A percentile compares a stretch with the other conserved stretches of the same genome.
phyloP scores from a whole-genome alignment of 768 basidiomycete species.

The Paxillus rubicundulus region DNA sequence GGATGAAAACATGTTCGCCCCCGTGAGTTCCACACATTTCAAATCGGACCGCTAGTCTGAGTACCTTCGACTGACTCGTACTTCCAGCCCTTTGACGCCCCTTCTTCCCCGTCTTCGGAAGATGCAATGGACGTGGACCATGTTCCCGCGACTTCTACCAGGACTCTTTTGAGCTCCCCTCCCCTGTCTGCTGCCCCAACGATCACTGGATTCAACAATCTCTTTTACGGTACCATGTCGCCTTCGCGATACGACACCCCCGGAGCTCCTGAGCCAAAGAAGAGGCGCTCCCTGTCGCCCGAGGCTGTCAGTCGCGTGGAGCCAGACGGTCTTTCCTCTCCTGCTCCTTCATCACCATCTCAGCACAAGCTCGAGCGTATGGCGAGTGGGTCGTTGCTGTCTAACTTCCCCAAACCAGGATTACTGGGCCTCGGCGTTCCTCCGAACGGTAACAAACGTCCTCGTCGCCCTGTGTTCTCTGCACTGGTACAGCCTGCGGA shows the following conservation, averaged over 20 bases:
- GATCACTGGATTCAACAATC: constrained; percentile 50
- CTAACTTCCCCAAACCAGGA: constrained; percentile 47
- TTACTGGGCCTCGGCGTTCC: constrained; percentile 57
- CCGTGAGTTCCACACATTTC: constrained; percentile 19
- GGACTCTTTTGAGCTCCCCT: constrained; percentile 33
- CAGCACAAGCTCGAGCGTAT: constrained; percentile 47
- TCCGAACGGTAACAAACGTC: constrained; percentile 52
- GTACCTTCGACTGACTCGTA: constrained; percentile 10
- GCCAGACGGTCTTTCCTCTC: constrained; percentile 46
- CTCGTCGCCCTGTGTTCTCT: constrained; percentile 66
- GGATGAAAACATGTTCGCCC: constrained; percentile 28
- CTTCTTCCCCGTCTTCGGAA: constrained; percentile 46
- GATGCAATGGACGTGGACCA: constrained; percentile 84
- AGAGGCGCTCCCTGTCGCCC: constrained; percentile 61
- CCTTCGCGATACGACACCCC: constrained; percentile 47
- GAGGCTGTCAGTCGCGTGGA: constrained; percentile 39
- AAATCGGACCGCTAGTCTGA: constrained; percentile 1
- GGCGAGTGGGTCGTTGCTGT: constrained; percentile 32
- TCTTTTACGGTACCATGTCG: constrained; percentile 61
- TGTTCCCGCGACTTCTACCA: constrained; percentile 35
- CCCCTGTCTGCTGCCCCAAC: constrained; percentile 53
- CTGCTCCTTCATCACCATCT: constrained; percentile 47
- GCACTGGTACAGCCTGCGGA: constrained; percentile 54
- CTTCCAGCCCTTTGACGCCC: constrained; percentile 33
- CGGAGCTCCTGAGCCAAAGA: constrained; percentile 41